Evolutionary conservation across 441 rosid species (phyloP).

Genomic region (Gossypium gossypioides): DNA sequence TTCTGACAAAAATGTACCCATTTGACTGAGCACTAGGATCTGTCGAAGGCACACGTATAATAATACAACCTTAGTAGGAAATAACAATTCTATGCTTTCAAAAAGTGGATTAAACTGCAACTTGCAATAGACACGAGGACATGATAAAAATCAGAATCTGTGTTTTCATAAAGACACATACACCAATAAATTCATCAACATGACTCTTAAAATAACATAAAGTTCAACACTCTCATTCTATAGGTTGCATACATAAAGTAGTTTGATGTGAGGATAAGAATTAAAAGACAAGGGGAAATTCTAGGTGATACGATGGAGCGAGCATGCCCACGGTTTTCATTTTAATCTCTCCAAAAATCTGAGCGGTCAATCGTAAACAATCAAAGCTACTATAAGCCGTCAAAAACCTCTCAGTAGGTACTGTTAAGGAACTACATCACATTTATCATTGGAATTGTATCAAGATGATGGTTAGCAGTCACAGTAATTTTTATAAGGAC

Average conservation of each 20-base stretch:
- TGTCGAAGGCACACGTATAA: constrained; percentile 22
- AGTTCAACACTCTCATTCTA: not conserved
- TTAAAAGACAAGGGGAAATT: not conserved
- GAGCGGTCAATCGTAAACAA: not conserved
- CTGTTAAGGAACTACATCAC: not conserved
- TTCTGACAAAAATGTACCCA: constrained; percentile 79
- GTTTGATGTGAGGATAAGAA: not conserved
- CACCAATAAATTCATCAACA: not conserved
- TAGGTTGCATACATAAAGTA: not conserved
- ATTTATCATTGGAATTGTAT: not conserved
- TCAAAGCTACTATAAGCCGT: not conserved
- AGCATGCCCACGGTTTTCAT: not conserved
- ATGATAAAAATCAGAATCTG: not conserved
- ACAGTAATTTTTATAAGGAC: not conserved
- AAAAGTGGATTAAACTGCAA: not conserved
- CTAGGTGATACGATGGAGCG: not conserved
- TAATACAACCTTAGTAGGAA: not conserved
- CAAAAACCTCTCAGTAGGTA: not conserved
- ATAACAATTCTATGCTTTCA: not conserved
- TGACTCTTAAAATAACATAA: not conserved
- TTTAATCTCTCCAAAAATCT: not conserved
- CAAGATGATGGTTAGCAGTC: not conserved
- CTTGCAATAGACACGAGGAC: not conserved
- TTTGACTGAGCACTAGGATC: constrained; percentile 51
- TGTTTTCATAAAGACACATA: not conserved